Conservation (phyloP, 2,329 filamentous ascomycete genomes). For the Bipolaris zeicola region DNA sequence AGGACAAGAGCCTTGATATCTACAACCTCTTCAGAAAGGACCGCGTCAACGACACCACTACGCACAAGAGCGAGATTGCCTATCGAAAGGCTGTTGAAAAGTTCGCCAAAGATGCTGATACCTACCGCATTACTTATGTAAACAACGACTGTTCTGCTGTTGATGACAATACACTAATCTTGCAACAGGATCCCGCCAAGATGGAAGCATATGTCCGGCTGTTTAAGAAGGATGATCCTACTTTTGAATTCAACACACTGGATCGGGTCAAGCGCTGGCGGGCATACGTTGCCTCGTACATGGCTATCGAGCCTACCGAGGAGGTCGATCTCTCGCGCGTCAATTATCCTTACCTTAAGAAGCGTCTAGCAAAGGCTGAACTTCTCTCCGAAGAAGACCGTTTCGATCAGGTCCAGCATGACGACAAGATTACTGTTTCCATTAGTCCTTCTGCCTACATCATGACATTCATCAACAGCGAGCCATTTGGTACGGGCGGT, state of each 20-base stretch:
- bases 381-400: slow-evolving; percentile 41
- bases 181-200: slow-evolving; percentile 61
- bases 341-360: slow-evolving; percentile 51
- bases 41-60: slow-evolving; percentile 81
- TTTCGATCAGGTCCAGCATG: slow-evolving; percentile 37
- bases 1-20: slow-evolving; percentile 92
- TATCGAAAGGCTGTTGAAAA: slow-evolving; percentile 92
- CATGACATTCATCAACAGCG: slow-evolving; percentile 51
- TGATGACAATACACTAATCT: slow-evolving; percentile 31
- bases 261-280: slow-evolving; percentile 74
- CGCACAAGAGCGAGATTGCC: slow-evolving; percentile 86
- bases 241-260: slow-evolving; percentile 75
- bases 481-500: slow-evolving; percentile 39
- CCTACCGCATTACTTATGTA: slow-evolving; percentile 91
- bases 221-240: slow-evolving; percentile 82
- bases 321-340: slow-evolving; percentile 45
- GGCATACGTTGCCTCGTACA: slow-evolving; percentile 93
- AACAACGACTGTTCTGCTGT: slow-evolving; percentile 50
- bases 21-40: slow-evolving; percentile 84
- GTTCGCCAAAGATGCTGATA: slow-evolving; percentile 87
- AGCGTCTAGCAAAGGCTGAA: slow-evolving; percentile 46
- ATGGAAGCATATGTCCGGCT: slow-evolving; percentile 76
- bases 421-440: slow-evolving; percentile 53
- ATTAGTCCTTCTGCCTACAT: slow-evolving; percentile 53
- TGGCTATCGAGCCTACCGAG: slow-evolving; percentile 81